Conservation (phyloP, 2,329 filamentous ascomycete genomes). For the Myrmaecium sp. region DNA sequence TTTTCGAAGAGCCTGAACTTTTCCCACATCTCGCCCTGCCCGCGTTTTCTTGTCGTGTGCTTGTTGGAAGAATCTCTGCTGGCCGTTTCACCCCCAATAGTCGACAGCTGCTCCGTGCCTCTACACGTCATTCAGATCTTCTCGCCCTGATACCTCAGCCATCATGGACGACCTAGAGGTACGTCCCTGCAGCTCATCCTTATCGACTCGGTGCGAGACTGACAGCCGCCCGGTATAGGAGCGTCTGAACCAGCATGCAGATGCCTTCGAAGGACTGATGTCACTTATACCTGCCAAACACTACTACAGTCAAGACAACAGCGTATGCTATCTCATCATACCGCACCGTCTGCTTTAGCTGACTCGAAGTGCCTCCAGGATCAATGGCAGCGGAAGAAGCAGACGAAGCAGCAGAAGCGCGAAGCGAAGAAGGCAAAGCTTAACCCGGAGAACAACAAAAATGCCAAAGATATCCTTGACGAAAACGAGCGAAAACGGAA, state of each 20-base stretch:
- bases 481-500: constrained; percentile 66
- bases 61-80: too few species aligned
- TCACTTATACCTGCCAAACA: constrained; percentile 80
- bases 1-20: too few species aligned
- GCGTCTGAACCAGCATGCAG: constrained; percentile 39
- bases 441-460: constrained; percentile 79
- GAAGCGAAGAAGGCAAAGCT: constrained; percentile 77
- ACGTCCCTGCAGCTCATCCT: constrained; percentile 10
- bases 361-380: constrained; percentile 37
- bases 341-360: constrained; percentile 3
- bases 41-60: constrained; percentile 2
- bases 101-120: neutral
- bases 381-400: constrained; percentile 91
- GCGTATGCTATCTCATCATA: constrained; percentile 39
- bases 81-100: too few species aligned
- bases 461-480: constrained; percentile 83
- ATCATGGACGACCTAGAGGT: constrained; percentile 24
- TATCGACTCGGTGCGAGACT: constrained; percentile 10
- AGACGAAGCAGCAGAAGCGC: constrained; percentile 75
- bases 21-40: too few species aligned
- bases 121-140: neutral
- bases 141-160: neutral
- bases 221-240: constrained; percentile 24
- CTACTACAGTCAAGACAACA: constrained; percentile 76
- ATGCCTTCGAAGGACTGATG: constrained; percentile 73